Base-by-base conservation (phyloP, 179 eudicot genomes). In the Patellifolia procumbens region DNA sequence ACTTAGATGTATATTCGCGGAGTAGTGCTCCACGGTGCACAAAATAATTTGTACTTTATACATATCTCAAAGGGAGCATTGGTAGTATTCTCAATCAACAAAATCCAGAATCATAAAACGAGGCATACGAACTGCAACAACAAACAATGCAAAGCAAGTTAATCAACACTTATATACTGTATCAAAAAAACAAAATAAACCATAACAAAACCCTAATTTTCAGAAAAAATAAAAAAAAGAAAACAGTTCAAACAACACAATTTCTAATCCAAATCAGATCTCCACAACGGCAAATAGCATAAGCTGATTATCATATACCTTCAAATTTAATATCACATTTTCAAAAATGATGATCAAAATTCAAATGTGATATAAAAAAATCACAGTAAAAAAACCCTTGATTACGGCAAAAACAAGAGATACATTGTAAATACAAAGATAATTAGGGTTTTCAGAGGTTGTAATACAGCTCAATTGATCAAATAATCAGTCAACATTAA, bases 381-480 rank as follows among this genome's bases (percentile, higher is more conserved):
- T 24, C 48, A 24, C n/a, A n/a, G n/a, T n/a, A n/a, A n/a, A 48
- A 48, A n/a, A 45, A 31, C 29, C 70, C 22, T n/a, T 20, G 20
- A 48, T 31, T 29, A 28, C 7, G 43, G 59, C 0, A 69, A 16
- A 26, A 0, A 68, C 26, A 10, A 46, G 22, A n/a, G n/a, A n/a
- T n/a, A n/a, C n/a, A n/a, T n/a, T n/a, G 22, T n/a, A 7, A 2
- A 63, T 19, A 16, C 4, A 55, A 20, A 15, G 32, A 17, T 20
- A 65, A 43, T 72, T 79, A 74, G 78, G 82, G 70, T 68, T 79
- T n/a, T 74, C 65, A 0, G 24, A 28, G 26, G 53, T 19, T 73
- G 1, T 28, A 39, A 51, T 52, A 43, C 26, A 72, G 77, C 10
- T 79, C 4, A 48, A 45, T 42, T 22, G 22, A 53, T 53, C 13